Percentiles rank a stretch among this genome's conserved stretches.
Evolutionary conservation across 108 stramenopile species (phyloP).

Genomic region (Discostella stelligeroides): DNA sequence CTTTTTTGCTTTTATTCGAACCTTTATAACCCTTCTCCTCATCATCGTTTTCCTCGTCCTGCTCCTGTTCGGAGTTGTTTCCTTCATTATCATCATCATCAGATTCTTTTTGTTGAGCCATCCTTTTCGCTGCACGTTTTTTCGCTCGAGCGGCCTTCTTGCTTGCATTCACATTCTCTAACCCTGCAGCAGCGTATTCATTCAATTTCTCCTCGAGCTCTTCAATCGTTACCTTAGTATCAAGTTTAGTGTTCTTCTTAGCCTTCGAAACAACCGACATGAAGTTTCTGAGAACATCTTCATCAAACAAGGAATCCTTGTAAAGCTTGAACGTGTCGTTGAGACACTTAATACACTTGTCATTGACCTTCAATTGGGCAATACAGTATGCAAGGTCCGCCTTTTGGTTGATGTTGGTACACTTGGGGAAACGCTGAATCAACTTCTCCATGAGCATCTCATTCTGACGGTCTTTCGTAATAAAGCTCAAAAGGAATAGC

Average conservation of each 20-base stretch:
- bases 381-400: constrained; percentile 95
- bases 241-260: constrained; percentile 82
- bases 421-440: constrained; percentile 86
- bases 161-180: constrained; percentile 66
- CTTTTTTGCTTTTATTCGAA: constrained; percentile 43
- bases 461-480: constrained; percentile 95
- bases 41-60: constrained; percentile 21
- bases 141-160: constrained; percentile 69
- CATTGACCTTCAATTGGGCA: constrained; percentile 87
- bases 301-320: constrained; percentile 91
- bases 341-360: constrained; percentile 84
- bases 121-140: constrained; percentile 54
- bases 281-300: constrained; percentile 84
- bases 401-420: constrained; percentile 66
- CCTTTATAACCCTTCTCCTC: constrained; percentile 31
- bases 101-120: constrained; percentile 40
- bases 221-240: constrained; percentile 77
- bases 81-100: constrained; percentile 36
- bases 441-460: constrained; percentile 95
- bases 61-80: constrained; percentile 29
- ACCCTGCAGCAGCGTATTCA: constrained; percentile 58
- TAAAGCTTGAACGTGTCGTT: constrained; percentile 88
- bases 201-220: constrained; percentile 85
- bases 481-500: constrained; percentile 93
- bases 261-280: constrained; percentile 74